Evolutionary conservation across 345 rosid genomes (phyloP).

Genomic region (Corymbia maculata): DNA sequence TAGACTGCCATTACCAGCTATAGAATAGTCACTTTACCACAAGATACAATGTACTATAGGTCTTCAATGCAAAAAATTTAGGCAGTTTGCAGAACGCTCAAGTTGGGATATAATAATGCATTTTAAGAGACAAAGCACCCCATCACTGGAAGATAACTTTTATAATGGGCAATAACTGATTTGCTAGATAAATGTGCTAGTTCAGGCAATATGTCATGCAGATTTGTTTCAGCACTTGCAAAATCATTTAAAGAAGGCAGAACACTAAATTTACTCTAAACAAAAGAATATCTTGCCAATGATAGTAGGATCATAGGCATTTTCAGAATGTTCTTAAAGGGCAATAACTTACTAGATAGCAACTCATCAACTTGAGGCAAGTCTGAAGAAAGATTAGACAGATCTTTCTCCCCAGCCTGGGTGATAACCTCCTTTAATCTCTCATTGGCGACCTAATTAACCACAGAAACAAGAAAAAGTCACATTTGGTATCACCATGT

Average conservation of each 20-base stretch:
- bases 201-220: background rate
- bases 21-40: background rate
- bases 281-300: background rate
- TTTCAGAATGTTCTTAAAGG: background rate
- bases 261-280: background rate
- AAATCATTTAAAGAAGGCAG: background rate
- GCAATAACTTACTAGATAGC: slow-evolving; percentile 46
- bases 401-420: slow-evolving; percentile 58
- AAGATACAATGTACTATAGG: background rate
- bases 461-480: background rate
- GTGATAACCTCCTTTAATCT: slow-evolving; percentile 63
- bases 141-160: background rate
- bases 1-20: background rate
- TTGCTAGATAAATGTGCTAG: background rate
- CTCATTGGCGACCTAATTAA: slow-evolving; percentile 66
- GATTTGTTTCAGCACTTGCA: background rate
- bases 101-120: background rate
- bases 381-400: slow-evolving; percentile 44
- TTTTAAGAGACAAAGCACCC: background rate
- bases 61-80: background rate
- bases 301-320: background rate
- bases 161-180: background rate
- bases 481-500: background rate
- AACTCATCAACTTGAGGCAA: slow-evolving; percentile 46
- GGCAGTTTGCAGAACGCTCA: background rate